Evolutionary conservation across 768 basidiomycete genomes (phyloP).

Genomic region (Piloderma croceum): DNA sequence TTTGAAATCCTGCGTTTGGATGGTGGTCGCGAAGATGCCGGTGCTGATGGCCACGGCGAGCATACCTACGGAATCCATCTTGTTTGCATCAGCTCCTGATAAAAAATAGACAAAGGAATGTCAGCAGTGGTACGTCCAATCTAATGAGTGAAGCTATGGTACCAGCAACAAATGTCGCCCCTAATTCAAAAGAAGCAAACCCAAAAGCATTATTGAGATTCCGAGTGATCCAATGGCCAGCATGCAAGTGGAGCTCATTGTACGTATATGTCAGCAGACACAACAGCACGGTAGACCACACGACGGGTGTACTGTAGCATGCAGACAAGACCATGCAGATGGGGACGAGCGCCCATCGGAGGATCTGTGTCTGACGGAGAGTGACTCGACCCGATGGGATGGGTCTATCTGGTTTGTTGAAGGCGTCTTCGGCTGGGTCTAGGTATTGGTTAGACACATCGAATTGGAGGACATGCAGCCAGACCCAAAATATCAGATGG

Average conservation of each 20-base stretch:
- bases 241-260: conserved; percentile 36
- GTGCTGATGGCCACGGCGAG: conserved; percentile 32
- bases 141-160: too few species aligned
- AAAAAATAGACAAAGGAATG: too few species aligned
- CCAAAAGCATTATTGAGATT: conserved; percentile 35
- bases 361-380: conserved; percentile 22
- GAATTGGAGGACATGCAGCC: conserved; percentile 22
- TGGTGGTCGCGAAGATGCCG: too few species aligned
- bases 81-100: conserved; percentile 18
- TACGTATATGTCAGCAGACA: conserved; percentile 30
- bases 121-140: too few species aligned
- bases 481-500: conserved; percentile 22
- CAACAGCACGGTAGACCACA: conserved; percentile 30
- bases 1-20: too few species aligned
- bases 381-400: conserved; percentile 22
- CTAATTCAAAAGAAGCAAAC: conserved; percentile 32
- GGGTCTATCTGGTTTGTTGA: conserved; percentile 24
- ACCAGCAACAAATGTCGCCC: conserved; percentile 35
- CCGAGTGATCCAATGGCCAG: conserved; percentile 32
- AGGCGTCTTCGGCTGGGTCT: conserved; percentile 16
- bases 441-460: conserved; percentile 23
- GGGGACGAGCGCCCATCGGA: conserved; percentile 33
- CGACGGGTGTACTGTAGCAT: conserved; percentile 25
- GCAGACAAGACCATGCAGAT: conserved; percentile 32
- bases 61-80: conserved; percentile 23